Base-by-base conservation (phyloP, 2,329 filamentous ascomycete genomes). In the Acrodontium crateriforme region DNA sequence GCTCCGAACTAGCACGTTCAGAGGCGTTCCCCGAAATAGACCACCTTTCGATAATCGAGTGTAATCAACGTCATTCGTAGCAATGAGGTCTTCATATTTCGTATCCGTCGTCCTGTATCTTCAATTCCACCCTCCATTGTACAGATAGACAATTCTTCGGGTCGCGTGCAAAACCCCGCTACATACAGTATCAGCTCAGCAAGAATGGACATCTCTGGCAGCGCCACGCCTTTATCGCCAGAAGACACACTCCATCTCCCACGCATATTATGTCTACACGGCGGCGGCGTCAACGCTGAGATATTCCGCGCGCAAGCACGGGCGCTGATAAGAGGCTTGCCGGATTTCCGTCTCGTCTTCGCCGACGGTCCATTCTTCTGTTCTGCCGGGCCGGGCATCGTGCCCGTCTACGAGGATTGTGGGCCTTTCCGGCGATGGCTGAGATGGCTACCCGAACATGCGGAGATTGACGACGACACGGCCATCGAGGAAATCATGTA, bases 261-360 rank as follows among this genome's bases (percentile, higher is more conserved):
- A 3, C 74, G 78, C 34, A 71, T 85, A 40, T 73, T 85, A 41
- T 84, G 78, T 54, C 71, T 85, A n/a, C 79, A 85, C 52, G 79
- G 79, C 48, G 79, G 78, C 43, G 79, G 79, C 35, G 72, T 75
- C 38, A 83, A 78, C 45, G 73, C 66, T n/a, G 48, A 62, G 21
- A 70, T 83, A 49, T 84, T 84, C 58, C 59, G 65, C 35, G 51
- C 66, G 8, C 79, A 85, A 56, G 71, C 72, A 40, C 77, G 79
- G 36, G 58, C 58, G 4, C 52, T 72, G 5, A 56, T 60, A 29
- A 46, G 50, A 25, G 46, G 56, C 29, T 65, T 83, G 1, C 50
- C 63, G 5, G 53, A 64, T 24, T 82, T 83, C 51, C 72, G 79
- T 21, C 65, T 84, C 38, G 71, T 78, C 45, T 87, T 78, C 55